Percentiles rank a stretch among this genome's conserved stretches.
Evolutionary conservation across 177 flowering plant species (phyloP).

Genomic region (Vitis hybrid): DNA sequence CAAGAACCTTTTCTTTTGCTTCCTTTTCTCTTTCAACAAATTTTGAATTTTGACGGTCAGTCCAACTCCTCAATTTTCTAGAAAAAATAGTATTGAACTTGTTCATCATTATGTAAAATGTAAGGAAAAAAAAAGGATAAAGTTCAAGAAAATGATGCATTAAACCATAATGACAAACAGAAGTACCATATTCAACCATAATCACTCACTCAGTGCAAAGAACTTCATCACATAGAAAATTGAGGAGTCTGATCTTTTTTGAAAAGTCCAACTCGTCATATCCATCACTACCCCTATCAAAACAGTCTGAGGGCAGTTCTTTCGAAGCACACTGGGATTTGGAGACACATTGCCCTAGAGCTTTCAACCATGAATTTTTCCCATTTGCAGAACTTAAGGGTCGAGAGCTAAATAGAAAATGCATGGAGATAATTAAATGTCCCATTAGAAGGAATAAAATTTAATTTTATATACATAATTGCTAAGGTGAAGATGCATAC

Average conservation of each 20-base stretch:
- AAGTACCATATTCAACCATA: too few relatives aligned
- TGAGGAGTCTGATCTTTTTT: slow-evolving; percentile 61
- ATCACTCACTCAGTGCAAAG: slow-evolving; percentile 63
- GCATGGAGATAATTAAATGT: too few relatives aligned
- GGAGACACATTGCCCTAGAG: slow-evolving; percentile 46
- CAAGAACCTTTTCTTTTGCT: slow-evolving; percentile 46
- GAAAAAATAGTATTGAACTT: not conserved
- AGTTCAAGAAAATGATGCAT: not conserved
- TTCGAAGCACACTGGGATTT: slow-evolving; percentile 32
- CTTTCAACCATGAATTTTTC: slow-evolving; percentile 54
- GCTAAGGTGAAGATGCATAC: slow-evolving; percentile 25
- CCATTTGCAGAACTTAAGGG: slow-evolving; percentile 22
- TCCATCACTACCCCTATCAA: slow-evolving; percentile 35
- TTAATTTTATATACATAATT: too few relatives aligned
- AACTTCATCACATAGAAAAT: slow-evolving; percentile 71
- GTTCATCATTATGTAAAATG: too few relatives aligned
- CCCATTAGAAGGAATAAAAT: too few relatives aligned
- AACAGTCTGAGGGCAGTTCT: slow-evolving; percentile 31
- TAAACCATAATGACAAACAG: not conserved
- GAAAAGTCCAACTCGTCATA: slow-evolving; percentile 47
- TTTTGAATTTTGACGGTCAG: slow-evolving; percentile 42
- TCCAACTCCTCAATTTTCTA: slow-evolving; percentile 57
- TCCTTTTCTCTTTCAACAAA: slow-evolving; percentile 34
- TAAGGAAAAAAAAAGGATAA: too few relatives aligned
- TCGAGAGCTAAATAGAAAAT: slow-evolving; percentile 28